A percentile compares a stretch with the other conserved stretches of the same genome.
Conservation (phyloP, 2,329 filamentous ascomycete species). For the Hirsutella rhossiliensis region DNA sequence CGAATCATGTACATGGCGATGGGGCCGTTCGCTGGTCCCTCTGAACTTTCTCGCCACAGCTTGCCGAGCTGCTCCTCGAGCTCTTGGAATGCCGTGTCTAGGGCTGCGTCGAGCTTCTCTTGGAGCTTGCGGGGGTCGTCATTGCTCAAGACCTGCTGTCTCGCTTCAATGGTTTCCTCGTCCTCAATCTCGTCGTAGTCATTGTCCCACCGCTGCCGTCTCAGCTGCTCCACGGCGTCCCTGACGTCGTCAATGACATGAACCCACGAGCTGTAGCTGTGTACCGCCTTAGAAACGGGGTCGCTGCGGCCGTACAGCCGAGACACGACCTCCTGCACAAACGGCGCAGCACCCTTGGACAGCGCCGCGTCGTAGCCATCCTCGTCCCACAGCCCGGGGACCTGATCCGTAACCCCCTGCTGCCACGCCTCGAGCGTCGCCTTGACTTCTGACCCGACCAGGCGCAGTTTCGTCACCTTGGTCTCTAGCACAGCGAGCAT, state of each 20-base stretch:
- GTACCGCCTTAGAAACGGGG: slow-evolving; percentile 47
- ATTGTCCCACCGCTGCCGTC: slow-evolving; percentile 62
- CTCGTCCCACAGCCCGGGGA: slow-evolving; percentile 54
- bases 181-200: slow-evolving; percentile 64
- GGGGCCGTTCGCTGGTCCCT: slow-evolving; percentile 34
- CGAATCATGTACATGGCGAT: slow-evolving; percentile 59
- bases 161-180: slow-evolving; percentile 54
- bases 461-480: slow-evolving; percentile 51
- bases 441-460: slow-evolving; percentile 53
- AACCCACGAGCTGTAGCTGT: slow-evolving; percentile 61
- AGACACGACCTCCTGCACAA: slow-evolving; percentile 58
- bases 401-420: slow-evolving; percentile 34
- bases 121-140: slow-evolving; percentile 58
- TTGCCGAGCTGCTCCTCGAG: slow-evolving; percentile 43
- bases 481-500: slow-evolving; percentile 50
- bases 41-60: slow-evolving; percentile 35
- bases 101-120: slow-evolving; percentile 41
- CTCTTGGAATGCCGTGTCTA: slow-evolving; percentile 43
- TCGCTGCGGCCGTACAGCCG: slow-evolving; percentile 62
- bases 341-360: slow-evolving; percentile 49
- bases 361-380: slow-evolving; percentile 54
- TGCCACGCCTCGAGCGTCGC: slow-evolving; percentile 50
- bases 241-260: slow-evolving; percentile 57
- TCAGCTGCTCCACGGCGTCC: slow-evolving; percentile 51
- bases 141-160: slow-evolving; percentile 55